Evolutionary conservation across 2,329 filamentous ascomycete species (phyloP).

Genomic region (Neophaeococcomyces mojaviensis): DNA sequence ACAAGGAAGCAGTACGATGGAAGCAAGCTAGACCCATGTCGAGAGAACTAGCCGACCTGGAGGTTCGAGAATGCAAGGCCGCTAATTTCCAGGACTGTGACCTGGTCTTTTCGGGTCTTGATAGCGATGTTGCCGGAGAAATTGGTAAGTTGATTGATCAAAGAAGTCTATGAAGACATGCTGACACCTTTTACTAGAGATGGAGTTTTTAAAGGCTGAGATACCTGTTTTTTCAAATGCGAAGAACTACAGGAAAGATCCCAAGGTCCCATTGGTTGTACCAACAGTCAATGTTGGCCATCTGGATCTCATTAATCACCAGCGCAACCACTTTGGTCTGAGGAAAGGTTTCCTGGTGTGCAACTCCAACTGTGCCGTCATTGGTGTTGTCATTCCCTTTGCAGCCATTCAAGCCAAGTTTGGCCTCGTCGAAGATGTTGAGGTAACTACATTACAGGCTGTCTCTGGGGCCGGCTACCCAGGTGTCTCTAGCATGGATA

Average conservation of each 20-base stretch:
- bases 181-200: constrained; percentile 49
- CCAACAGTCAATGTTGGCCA: constrained; percentile 90
- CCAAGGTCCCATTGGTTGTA: constrained; percentile 84
- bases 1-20: constrained; percentile 90
- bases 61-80: constrained; percentile 78
- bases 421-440: constrained; percentile 66
- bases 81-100: constrained; percentile 83
- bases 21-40: constrained; percentile 85
- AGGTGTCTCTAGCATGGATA: constrained; percentile 80
- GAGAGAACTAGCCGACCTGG: constrained; percentile 63
- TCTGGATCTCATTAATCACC: constrained; percentile 80
- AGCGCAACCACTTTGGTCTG: constrained; percentile 64
- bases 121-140: constrained; percentile 85
- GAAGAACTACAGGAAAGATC: constrained; percentile 91
- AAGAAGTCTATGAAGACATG: background rate
- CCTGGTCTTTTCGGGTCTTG: constrained; percentile 84
- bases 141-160: constrained; percentile 60
- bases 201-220: constrained; percentile 80
- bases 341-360: constrained; percentile 88
- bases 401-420: constrained; percentile 81
- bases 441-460: constrained; percentile 91
- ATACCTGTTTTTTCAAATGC: constrained; percentile 94
- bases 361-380: constrained; percentile 97
- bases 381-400: constrained; percentile 90
- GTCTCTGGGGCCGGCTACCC: constrained; percentile 74